Percentiles rank a stretch among this genome's conserved stretches.
Conservation (phyloP, 1,284 basidiomycete genomes). For the Cerrena zonata region DNA sequence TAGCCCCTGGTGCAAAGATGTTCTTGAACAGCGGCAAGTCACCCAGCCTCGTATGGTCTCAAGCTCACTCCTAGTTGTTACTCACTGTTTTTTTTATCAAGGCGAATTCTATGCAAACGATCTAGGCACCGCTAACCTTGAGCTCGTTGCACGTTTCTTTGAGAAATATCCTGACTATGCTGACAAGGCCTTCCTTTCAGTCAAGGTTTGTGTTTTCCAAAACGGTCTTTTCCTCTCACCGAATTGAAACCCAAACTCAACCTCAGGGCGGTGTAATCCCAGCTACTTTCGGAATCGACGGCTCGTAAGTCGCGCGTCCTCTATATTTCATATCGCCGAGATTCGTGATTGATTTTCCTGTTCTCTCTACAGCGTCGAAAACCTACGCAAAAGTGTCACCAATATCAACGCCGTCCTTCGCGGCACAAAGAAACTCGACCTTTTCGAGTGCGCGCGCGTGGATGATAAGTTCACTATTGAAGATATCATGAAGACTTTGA, state of each 20-base stretch:
- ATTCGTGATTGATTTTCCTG: background rate
- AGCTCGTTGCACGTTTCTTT: constrained; percentile 40
- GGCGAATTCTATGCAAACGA: constrained; percentile 41
- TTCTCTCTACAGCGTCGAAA: constrained; percentile 20
- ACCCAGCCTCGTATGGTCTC: background rate
- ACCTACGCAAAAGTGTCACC: constrained; percentile 36
- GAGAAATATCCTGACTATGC: constrained; percentile 49
- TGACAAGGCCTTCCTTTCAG: constrained; percentile 44
- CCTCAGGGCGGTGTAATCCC: constrained; percentile 38
- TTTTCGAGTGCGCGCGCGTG: constrained; percentile 37
- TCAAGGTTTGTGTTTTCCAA: constrained; percentile 26
- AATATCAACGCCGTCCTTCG: constrained; percentile 34
- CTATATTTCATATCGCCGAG: background rate
- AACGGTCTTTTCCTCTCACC: too few relatives aligned
- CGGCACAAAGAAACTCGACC: constrained; percentile 38
- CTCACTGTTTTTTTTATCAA: constrained; percentile 8
- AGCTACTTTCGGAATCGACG: constrained; percentile 17
- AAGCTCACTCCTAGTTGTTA: constrained; percentile 4
- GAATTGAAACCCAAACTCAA: too few relatives aligned
- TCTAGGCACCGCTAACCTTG: constrained; percentile 33
- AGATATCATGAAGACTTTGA: constrained; percentile 24
- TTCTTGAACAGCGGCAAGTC: constrained; percentile 42
- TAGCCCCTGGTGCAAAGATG: constrained; percentile 38
- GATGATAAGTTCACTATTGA: constrained; percentile 29
- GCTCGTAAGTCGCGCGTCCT: constrained; percentile 25